These are phyloP conservation scores for Boletellus sp. DNA, from an alignment of 768 basidiomycete species.

Conservation along the genomic window DNA sequence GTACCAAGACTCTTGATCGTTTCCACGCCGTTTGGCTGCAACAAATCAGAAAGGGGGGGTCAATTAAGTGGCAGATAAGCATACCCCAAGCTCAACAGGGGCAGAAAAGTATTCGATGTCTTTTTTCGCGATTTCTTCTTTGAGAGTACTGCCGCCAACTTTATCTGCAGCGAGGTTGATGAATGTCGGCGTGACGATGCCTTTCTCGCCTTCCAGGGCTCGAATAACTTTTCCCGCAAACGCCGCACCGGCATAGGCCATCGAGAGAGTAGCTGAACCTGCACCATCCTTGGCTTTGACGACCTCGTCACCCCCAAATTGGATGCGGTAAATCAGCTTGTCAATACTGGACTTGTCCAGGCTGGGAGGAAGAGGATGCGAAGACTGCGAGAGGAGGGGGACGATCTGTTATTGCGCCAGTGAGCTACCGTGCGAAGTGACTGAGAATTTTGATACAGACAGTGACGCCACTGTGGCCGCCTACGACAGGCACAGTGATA, in stretches of 20 bases:
- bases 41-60: slow-evolving; percentile 1
- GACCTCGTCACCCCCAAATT: slow-evolving; percentile 96
- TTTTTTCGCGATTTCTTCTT: slow-evolving; percentile 64
- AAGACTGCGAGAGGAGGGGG: slow-evolving; percentile 88
- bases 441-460: slow-evolving; percentile 36
- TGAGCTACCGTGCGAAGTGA: slow-evolving; percentile 3
- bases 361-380: slow-evolving; percentile 66
- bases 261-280: slow-evolving; percentile 94
- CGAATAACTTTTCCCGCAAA: slow-evolving; percentile 81
- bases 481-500: slow-evolving; percentile 84
- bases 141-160: slow-evolving; percentile 67
- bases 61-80: slow-evolving; percentile 9
- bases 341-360: slow-evolving; percentile 48
- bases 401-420: slow-evolving; percentile 58
- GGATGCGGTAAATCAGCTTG: slow-evolving; percentile 76
- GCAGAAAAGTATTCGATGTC: slow-evolving; percentile 87
- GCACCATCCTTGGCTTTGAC: slow-evolving; percentile 93
- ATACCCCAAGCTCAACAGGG: slow-evolving; percentile 83
- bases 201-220: slow-evolving; percentile 85
- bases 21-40: slow-evolving; percentile 73
- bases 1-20: slow-evolving; percentile 81
- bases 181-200: slow-evolving; percentile 79
- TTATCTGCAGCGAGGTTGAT: slow-evolving; percentile 75
- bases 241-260: slow-evolving; percentile 93
- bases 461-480: slow-evolving; percentile 92